Evolutionary conservation across 1,139 yeast genomes (phyloP).

Genomic region (Yamadazyma spencermartinsiae): DNA sequence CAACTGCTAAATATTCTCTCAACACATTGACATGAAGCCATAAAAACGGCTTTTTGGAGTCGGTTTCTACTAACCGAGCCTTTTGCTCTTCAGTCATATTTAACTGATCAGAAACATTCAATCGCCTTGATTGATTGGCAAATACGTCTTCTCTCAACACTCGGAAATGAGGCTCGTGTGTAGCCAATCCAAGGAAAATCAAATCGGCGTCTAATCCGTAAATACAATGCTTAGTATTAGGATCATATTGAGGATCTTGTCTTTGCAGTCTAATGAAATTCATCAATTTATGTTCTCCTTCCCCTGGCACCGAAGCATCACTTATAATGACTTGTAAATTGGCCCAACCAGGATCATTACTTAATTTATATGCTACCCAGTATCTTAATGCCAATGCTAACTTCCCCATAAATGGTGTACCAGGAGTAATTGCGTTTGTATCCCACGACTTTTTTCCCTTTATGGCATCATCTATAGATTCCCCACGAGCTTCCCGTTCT

Average conservation of each 20-base stretch:
- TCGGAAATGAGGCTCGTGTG: conserved; percentile 96
- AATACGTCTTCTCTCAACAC: conserved; percentile 95
- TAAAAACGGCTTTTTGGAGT: conserved; percentile 79
- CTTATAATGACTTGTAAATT: conserved; percentile 79
- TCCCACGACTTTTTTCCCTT: conserved; percentile 68
- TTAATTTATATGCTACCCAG: conserved; percentile 87
- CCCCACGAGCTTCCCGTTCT: conserved; percentile 60
- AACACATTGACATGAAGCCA: conserved; percentile 91
- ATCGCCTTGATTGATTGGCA: conserved; percentile 57
- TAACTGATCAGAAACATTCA: conserved; percentile 52
- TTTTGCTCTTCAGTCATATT: conserved; percentile 64
- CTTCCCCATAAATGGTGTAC: conserved; percentile 96
- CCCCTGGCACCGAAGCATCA: conserved; percentile 99
- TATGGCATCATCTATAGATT: conserved; percentile 61
- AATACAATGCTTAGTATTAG: conserved; percentile 90
- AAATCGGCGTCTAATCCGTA: conserved; percentile 98
- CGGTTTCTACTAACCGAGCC: conserved; percentile 52
- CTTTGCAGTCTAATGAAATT: conserved; percentile 84
- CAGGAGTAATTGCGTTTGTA: conserved; percentile 96
- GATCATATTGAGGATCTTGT: conserved; percentile 70
- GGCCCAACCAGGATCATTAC: conserved; percentile 92
- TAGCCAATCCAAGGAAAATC: conserved; percentile 92
- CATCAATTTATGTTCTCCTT: conserved; percentile 99
- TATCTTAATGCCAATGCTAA: conserved; percentile 82
- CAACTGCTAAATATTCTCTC: conserved; percentile 85